Evolutionary conservation across 129 eudicot genomes (phyloP), one percentile per base, ranked within the genome.

Genomic region (Kitagawia praeruptora): DNA sequence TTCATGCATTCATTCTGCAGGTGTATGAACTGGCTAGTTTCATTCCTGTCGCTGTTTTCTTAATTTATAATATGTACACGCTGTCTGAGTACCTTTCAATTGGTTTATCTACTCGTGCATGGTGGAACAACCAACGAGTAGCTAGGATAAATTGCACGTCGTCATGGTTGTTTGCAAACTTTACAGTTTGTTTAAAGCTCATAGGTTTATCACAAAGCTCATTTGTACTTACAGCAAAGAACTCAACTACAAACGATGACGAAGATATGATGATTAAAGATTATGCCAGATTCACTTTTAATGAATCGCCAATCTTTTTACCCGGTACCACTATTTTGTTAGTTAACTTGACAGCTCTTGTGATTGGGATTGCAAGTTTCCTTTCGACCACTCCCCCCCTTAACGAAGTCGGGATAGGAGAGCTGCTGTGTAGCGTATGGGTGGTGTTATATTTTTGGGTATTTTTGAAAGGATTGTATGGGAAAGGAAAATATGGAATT

Each of bases 61-160:
- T 83, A 56, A 89, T 81, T 18, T 77, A 77, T 77, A 83, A 80
- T 75, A 48, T 85, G 5, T 83, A 83, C 78, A 47, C 61, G 16
- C 54, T 87, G 9, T 89, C 80, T 54, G 93, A 89, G 81, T 73
- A 83, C 46, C 71, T 77, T 9, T 34, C 70, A 40, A 0, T 76
- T 28, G 89, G 89, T 46, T 51, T 61, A 63, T 80, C 90, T 0
- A 23, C 83, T 53, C 84, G 85, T 23, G 87, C 80, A 47, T 89
- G 93, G 93, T 89, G 93, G 93, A 89, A 89, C 46, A 63, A 85
- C 67, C 90, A 89, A 25, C 84, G 82, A 51, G 85, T 83, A 84
- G 74, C 71, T 75, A 83, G 89, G 78, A 71, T 89, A 64, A 81
- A 18, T 42, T 4, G 77, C 3, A 70, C 84, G 83, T 81, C 93